A percentile compares a stretch with the other conserved stretches of the same genome.
phyloP scores from a whole-genome alignment of 2,329 filamentous ascomycete genomes.

The Neodidymelliopsis sp. region DNA sequence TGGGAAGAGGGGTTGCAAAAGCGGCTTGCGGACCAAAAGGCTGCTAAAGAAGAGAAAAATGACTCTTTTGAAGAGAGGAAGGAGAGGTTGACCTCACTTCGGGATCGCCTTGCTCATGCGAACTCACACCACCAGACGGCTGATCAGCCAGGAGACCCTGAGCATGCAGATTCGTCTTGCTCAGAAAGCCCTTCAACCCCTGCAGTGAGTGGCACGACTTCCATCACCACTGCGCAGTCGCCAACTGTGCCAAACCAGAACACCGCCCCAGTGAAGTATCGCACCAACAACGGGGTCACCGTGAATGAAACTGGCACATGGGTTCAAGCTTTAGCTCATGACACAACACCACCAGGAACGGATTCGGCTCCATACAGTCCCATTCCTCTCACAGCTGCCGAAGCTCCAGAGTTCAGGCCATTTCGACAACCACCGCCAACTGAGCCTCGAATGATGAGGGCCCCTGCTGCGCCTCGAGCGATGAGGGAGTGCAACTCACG shows the following conservation, averaged over 20 bases:
- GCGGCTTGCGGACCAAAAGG: not conserved
- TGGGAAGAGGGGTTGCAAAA: not conserved
- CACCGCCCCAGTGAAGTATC: not conserved
- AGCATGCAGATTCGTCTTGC: too few species aligned
- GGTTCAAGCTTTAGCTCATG: not conserved
- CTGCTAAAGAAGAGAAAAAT: not conserved
- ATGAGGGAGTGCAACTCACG: not conserved
- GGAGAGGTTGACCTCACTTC: not conserved
- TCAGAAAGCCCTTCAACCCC: not conserved
- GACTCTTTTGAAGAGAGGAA: too few species aligned
- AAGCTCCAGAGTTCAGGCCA: conserved; percentile 4
- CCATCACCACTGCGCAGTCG: not conserved
- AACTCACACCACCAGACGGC: too few species aligned
- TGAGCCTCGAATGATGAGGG: conserved; percentile 11
- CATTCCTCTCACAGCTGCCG: not conserved
- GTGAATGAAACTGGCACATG: not conserved
- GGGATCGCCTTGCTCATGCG: not conserved
- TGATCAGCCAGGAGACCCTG: too few species aligned
- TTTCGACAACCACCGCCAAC: not conserved
- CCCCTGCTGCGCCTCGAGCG: conserved; percentile 6
- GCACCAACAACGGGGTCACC: not conserved
- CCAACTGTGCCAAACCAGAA: too few species aligned
- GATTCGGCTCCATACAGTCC: not conserved
- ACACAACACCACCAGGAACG: not conserved
- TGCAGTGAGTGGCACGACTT: too few species aligned